Conservation (phyloP, 2,329 filamentous ascomycete genomes). For the Diaporthe sp. region DNA sequence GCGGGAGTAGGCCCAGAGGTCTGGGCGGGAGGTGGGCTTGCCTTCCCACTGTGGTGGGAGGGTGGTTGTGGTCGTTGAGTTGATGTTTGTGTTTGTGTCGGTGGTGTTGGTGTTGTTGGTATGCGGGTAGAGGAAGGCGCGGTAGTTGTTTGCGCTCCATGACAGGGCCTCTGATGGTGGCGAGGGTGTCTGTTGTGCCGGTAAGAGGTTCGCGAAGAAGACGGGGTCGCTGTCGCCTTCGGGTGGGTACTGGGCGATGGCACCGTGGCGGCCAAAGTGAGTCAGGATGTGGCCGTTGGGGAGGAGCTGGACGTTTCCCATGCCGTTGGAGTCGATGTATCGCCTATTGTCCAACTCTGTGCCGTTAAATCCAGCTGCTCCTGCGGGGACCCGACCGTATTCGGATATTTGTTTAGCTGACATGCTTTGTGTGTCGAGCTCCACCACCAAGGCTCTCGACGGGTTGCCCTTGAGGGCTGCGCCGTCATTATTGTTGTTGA, state of each 20-base stretch:
- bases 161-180: slow-evolving; percentile 2
- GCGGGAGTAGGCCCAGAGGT: slow-evolving; percentile 37
- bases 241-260: slow-evolving; percentile 60
- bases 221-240: slow-evolving; percentile 43
- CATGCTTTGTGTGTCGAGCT: slow-evolving; percentile 39
- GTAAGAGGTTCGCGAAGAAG: slow-evolving; percentile 38
- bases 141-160: slow-evolving; percentile 34
- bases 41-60: slow-evolving; percentile 6
- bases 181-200: slow-evolving; percentile 11
- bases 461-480: slow-evolving; percentile 25
- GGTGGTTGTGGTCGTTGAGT: neutral
- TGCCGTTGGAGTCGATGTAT: slow-evolving; percentile 37
- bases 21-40: slow-evolving; percentile 21
- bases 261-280: slow-evolving; percentile 64
- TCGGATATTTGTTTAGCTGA: slow-evolving; percentile 36
- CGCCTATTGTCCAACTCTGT: slow-evolving; percentile 12
- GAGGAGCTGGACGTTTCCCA: slow-evolving; percentile 49
- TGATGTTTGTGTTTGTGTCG: neutral
- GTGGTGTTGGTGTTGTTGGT: neutral
- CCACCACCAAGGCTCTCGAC: slow-evolving; percentile 38
- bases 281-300: slow-evolving; percentile 60
- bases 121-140: slow-evolving; percentile 20
- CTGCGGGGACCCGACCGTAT: slow-evolving; percentile 31
- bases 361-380: slow-evolving; percentile 10
- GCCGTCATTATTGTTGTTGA: slow-evolving; percentile 60